Percentiles rank a stretch among this genome's conserved stretches.
Conservation (phyloP, 257 asterid genomes). For the Przewalskia tangutica region DNA sequence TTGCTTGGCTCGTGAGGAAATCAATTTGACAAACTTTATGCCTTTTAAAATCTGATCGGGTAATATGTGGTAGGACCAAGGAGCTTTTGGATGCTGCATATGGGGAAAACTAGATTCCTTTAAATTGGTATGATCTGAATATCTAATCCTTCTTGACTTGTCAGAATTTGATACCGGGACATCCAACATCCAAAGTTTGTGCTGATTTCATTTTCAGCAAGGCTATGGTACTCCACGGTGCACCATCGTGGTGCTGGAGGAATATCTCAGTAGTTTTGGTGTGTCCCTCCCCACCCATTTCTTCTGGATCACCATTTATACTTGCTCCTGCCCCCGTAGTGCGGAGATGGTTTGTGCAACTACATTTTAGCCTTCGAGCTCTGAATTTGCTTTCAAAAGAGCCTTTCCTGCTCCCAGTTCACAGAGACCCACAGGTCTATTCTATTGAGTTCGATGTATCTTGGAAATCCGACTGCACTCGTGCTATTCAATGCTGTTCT, state of each 20-base stretch:
- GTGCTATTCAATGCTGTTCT: background rate
- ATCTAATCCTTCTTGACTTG: background rate
- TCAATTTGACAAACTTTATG: background rate
- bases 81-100: background rate
- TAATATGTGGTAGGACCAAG: background rate
- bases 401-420: background rate
- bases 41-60: background rate
- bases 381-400: background rate
- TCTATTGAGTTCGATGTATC: background rate
- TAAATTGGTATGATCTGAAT: background rate
- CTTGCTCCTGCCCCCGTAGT: background rate
- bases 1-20: background rate
- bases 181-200: background rate
- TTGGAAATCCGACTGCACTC: background rate
- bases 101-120: background rate
- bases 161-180: background rate
- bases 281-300: background rate
- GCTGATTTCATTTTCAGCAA: background rate
- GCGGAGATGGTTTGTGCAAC: no score
- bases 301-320: background rate
- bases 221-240: background rate
- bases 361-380: background rate
- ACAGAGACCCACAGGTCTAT: background rate
- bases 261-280: background rate
- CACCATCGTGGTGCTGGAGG: background rate